Base-by-base conservation (phyloP, 179 eudicot species). In the Heliamphora pulchella region DNA sequence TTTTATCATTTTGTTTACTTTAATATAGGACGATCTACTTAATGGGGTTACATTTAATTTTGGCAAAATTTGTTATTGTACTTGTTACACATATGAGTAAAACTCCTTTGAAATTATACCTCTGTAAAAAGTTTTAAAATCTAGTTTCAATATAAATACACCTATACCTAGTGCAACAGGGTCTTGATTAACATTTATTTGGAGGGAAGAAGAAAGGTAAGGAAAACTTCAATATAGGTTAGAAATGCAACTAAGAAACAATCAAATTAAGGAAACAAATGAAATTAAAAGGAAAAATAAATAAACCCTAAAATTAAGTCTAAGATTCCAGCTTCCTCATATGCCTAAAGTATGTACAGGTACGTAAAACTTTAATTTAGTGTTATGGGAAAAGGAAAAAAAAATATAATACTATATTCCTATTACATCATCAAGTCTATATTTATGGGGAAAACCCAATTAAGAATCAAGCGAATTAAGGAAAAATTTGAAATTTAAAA, bases 71-170 rank as follows among this genome's bases (percentile, higher is more conserved):
- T 41, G 54, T 75, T 58, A 9, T 13, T 64, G 4, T 9, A 74
- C 11, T 0, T 1, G 13, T 50, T 3, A 0, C 48, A 10, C 8
- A 46, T 59, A 44, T 10, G 3, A 13, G 43, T 61, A 75, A 5
- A 76, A 76, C 54, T 62, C 44, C 55, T 76, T 44, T 62, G 17
- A 61, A 43, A 76, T 76, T 9, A 47, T 62, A n/a, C n/a, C n/a
- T 15, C 15, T 15, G 2, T 20, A 14, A 68, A 73, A n/a, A 8
- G 8, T 17, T 22, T 7, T 39, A 6, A 46, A 44, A 14, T 18
- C 22, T 43, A 8, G 5, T 55, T 55, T 39, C 59, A 8, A 13
- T 31, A 4, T 64, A 50, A 55, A 39, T 53, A 22, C 44, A 22
- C 62, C 2, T 22, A 51, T 11, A 51, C 11, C 31, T 13, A 1